Base-by-base conservation (phyloP, 257 asterid species). In the Capsicum chinense region DNA sequence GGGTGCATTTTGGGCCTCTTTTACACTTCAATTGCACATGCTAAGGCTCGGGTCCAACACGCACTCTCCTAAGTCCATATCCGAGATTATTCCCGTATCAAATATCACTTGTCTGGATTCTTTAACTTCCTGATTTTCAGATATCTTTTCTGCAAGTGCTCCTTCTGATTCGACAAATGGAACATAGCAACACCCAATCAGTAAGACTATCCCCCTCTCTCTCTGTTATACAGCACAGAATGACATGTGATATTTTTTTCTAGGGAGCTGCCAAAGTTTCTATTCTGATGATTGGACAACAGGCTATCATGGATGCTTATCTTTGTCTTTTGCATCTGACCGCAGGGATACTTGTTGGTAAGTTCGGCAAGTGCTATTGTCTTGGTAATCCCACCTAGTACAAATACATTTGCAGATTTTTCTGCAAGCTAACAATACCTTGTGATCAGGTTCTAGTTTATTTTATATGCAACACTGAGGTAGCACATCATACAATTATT, bases 261-360 rank as follows among this genome's bases (percentile, higher is more conserved):
- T 37, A 95, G 99, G 99, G 99, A 63, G 94, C 99, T 91, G 98
- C 99, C 67, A 97, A 97, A 92, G 99, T 97, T 87, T 97, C 99
- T 17, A 90, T 94, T 87, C 86, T 91, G 88, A 95, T 94, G 98
- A 89, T 97, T 76, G 99, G 99, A 70, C 99, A 97, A 83, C 99
- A 97, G 80, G 99, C 99, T 63, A 95, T 97, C 90, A 93, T 97
- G 97, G 99, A 97, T 87, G 97, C 99, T 78, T 97, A 97, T 87
- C 90, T 95, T 84, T 97, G 99, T 87, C 99, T 97, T 89, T 89
- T 97, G 69, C 99, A 97, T 90, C 98, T 97, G 79, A 97, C 98
- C 7, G 98, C 99, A 6, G 99, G 99, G 85, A 94, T 97, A 84
- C 90, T 97, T 84, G 98, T 97, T 79, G 99, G 99, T 97, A 89